Evolutionary conservation across 805 yeast genomes (phyloP).

Genomic region (Myxozyma udenii): DNA sequence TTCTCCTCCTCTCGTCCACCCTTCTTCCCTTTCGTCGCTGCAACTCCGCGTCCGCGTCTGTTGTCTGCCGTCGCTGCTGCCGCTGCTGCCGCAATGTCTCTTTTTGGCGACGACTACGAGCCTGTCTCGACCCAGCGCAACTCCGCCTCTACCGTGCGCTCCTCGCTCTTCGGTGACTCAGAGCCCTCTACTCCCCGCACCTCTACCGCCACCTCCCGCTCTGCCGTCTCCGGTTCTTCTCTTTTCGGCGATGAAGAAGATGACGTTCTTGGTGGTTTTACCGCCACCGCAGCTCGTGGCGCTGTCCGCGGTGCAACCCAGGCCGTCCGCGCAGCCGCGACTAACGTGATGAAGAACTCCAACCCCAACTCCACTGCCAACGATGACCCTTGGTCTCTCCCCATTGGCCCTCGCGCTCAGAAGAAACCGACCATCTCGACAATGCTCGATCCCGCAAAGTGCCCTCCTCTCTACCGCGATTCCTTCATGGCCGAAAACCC

Average conservation of each 20-base stretch:
- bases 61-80: neutral
- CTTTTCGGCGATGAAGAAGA: constrained; percentile 13
- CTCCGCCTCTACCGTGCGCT: constrained; percentile 12
- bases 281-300: constrained; percentile 3
- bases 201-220: constrained; percentile 6
- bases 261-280: neutral
- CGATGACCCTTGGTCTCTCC: constrained; percentile 23
- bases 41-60: neutral
- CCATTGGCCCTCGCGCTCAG: constrained; percentile 6
- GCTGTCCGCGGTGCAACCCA: constrained; percentile 16
- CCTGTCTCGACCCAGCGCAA: constrained; percentile 6
- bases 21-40: neutral
- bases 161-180: constrained; percentile 20
- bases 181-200: constrained; percentile 1
- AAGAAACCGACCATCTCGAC: constrained; percentile 28
- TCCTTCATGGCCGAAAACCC: constrained; percentile 30
- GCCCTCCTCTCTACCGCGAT: constrained; percentile 28
- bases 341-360: too few species aligned
- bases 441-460: constrained; percentile 18
- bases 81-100: constrained; percentile 20
- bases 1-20: neutral
- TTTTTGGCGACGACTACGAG: constrained; percentile 33
- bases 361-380: neutral
- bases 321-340: constrained; percentile 5
- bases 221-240: constrained; percentile 7